Evolutionary conservation across 148 eudicot species (phyloP).

Genomic region (Arbutus unedo): DNA sequence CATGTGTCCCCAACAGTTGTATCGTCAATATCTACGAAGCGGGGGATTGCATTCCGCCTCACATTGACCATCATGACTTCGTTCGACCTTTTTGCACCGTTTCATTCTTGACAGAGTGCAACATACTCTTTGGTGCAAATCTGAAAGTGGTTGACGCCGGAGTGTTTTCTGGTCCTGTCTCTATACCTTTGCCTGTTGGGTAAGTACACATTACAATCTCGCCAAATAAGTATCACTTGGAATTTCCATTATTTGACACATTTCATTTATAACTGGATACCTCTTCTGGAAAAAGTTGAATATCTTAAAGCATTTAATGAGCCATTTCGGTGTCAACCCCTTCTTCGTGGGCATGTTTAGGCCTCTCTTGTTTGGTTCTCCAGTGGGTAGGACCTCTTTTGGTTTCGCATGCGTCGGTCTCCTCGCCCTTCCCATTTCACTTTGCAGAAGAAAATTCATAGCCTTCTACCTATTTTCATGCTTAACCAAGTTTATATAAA

Average conservation of each 20-base stretch:
- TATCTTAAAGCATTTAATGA: neutral
- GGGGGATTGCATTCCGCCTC: slow-evolving; percentile 69
- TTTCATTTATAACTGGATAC: neutral
- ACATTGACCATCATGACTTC: slow-evolving; percentile 67
- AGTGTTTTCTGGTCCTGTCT: slow-evolving; percentile 54
- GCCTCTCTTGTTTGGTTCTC: no score
- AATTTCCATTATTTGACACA: neutral
- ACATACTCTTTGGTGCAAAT: slow-evolving; percentile 50
- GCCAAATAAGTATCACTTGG: neutral
- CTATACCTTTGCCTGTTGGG: slow-evolving; percentile 61
- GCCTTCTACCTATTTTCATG: neutral
- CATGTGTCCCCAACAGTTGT: slow-evolving; percentile 60
- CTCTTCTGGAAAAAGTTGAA: neutral
- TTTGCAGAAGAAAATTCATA: no score
- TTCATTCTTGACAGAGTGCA: slow-evolving; percentile 53
- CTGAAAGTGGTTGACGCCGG: slow-evolving; percentile 44
- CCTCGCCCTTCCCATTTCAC: no score
- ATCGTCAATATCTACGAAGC: slow-evolving; percentile 60
- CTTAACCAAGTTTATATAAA: neutral
- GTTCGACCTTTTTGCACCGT: slow-evolving; percentile 62
- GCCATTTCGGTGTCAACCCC: neutral
- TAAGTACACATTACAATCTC: neutral
- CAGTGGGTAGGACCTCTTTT: no score
- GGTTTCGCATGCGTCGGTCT: no score
- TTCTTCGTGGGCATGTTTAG: neutral